phyloP scores from a whole-genome alignment of 2,329 filamentous ascomycete genomes.

The Epicoccum nigrum region DNA sequence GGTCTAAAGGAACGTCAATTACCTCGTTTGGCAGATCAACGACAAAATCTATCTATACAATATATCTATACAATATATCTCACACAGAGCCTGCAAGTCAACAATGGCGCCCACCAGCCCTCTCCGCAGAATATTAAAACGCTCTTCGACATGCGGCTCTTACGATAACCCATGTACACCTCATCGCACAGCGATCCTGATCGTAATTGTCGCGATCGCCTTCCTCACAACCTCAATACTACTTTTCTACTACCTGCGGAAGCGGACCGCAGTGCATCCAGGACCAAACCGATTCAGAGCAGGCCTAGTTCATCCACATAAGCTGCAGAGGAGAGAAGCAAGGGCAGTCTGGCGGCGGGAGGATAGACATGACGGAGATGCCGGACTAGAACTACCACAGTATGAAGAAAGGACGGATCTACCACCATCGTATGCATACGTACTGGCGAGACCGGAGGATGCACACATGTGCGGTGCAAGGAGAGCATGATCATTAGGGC shows the following conservation, averaged over 20 bases:
- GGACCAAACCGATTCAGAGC: constrained; percentile 2
- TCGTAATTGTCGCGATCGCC: constrained; percentile 1
- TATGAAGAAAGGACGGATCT: constrained; percentile 9
- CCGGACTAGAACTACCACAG: constrained; percentile 1
- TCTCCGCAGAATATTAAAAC: neutral
- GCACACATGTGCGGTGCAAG: neutral
- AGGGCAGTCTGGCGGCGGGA: constrained; percentile 2
- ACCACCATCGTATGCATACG: constrained; percentile 12
- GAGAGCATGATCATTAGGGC: neutral
- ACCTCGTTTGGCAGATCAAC: neutral
- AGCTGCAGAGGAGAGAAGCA: constrained; percentile 8
- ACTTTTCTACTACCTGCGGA: constrained; percentile 11
- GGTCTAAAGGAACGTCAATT: neutral
- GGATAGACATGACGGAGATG: constrained; percentile 1
- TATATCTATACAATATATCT: too few species aligned
- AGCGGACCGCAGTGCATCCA: neutral
- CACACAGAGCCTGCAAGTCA: neutral
- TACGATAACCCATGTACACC: neutral
- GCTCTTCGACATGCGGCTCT: constrained; percentile 1
- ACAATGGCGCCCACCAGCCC: constrained; percentile 7
- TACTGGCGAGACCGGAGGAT: constrained; percentile 4
- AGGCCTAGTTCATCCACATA: constrained; percentile 5
- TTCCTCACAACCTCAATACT: constrained; percentile 5
- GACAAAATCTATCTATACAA: too few species aligned
- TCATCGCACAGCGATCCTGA: constrained; percentile 9